Percentiles rank a stretch among this genome's conserved stretches.
These are phyloP conservation scores for Danielia reshetovae DNA, from an alignment of 805 yeast genomes.

Conservation along the genomic window DNA sequence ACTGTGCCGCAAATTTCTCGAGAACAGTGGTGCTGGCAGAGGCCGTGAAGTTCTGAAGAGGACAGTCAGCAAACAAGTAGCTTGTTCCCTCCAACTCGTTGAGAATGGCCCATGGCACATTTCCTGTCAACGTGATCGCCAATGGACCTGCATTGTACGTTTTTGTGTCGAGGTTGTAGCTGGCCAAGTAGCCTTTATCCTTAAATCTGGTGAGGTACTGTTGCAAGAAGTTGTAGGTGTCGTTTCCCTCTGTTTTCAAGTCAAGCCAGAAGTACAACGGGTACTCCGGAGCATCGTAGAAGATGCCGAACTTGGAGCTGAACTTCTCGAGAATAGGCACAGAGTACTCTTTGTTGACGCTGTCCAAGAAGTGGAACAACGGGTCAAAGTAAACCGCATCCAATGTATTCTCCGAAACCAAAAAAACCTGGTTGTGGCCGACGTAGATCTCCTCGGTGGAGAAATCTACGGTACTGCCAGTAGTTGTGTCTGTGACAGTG, in stretches of 20 bases:
- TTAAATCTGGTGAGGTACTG: slow-evolving; percentile 45
- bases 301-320: slow-evolving; percentile 27
- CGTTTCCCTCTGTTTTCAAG: slow-evolving; percentile 51
- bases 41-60: slow-evolving; percentile 31
- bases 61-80: slow-evolving; percentile 52
- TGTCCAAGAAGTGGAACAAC: slow-evolving; percentile 43
- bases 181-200: slow-evolving; percentile 47
- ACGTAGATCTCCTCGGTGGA: slow-evolving; percentile 45
- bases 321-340: slow-evolving; percentile 13
- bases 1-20: slow-evolving; percentile 21
- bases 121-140: slow-evolving; percentile 64
- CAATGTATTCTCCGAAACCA: slow-evolving; percentile 45
- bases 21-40: slow-evolving; percentile 21
- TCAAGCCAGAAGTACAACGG: slow-evolving; percentile 63
- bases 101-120: slow-evolving; percentile 45
- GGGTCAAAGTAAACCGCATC: slow-evolving; percentile 51
- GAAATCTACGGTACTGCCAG: slow-evolving; percentile 18
- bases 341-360: slow-evolving; percentile 39
- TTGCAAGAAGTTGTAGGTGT: slow-evolving; percentile 44
- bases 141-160: slow-evolving; percentile 48
- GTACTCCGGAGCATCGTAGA: slow-evolving; percentile 42
- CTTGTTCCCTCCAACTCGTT: slow-evolving; percentile 11
- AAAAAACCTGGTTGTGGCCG: slow-evolving; percentile 54
- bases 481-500: slow-evolving; percentile 24
- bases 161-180: slow-evolving; percentile 35